Base-by-base conservation (phyloP, 352 stramenopile species). In the Phytophthora nicotianae region DNA sequence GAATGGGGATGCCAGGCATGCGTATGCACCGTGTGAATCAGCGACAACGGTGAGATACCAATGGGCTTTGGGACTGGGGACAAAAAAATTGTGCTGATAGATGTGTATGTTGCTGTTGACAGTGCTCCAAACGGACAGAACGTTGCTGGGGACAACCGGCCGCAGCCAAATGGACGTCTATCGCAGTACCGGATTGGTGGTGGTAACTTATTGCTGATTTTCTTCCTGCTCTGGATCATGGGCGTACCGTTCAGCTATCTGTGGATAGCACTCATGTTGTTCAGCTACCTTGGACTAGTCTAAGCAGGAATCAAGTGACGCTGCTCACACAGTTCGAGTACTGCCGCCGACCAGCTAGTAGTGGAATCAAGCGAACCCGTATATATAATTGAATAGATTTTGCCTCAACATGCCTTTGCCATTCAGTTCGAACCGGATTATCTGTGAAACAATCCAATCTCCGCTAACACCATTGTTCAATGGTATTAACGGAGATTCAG, bases 181-280 rank as follows among this genome's bases (percentile, higher is more conserved):
- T 90, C 81, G 26, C 77, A 79, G 20, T 75, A 86, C 23, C 80
- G 74, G 21, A 86, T 93, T 38, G 80, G 82, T 26, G 84, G 81
- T 27, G 84, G 82, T 40, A 93, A 91, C 58, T 29, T 89, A 38
- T 50, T 93, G 66, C 69, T 93, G 10, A 74, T 93, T 21, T 84
- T 91, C 35, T 88, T 91, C 58, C 35, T 88, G 35, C 71, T 93
- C 3, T 93, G 82, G 82, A 81, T 91, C 56, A 88, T 93, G 84
- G 84, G 84, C 48, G 75, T 93, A 33, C 84, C 84, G 5, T 80
- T 91, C 58, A 89, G 67, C 35, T 93, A 91, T 41, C 70, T 93
- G 20, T 93, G 84, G 84, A 81, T 91, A 75, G 68, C 70, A 26
- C 76, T 93, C 35, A 91, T 93, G 82, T 58, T 90, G 26, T 75